Evolutionary conservation across 1,284 basidiomycete genomes (phyloP).

Genomic region (Meripilus lineatus): DNA sequence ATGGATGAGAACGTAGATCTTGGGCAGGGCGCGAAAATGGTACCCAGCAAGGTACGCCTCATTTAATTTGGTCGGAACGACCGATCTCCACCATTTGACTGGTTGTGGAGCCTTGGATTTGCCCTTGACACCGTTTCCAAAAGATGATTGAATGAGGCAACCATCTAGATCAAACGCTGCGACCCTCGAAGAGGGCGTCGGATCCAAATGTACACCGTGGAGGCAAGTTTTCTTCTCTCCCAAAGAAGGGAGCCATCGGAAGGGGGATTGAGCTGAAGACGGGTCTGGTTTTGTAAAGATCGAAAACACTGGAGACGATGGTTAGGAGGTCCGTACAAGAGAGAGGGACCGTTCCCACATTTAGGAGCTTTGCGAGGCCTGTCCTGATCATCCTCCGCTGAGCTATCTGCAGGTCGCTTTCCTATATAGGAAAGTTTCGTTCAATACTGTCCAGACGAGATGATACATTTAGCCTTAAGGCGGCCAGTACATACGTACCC

Average conservation of each 20-base stretch:
- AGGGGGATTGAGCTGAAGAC: constrained; percentile 19
- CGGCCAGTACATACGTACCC: too few species aligned
- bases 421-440: too few species aligned
- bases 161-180: constrained; percentile 88
- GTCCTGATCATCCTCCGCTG: too few species aligned
- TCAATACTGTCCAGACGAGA: too few species aligned
- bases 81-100: constrained; percentile 77
- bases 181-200: constrained; percentile 48
- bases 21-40: constrained; percentile 16
- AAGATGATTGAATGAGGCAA: constrained; percentile 69
- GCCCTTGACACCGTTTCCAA: constrained; percentile 41
- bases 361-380: too few species aligned
- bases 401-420: too few species aligned
- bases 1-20: constrained; percentile 1
- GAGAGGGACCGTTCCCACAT: too few species aligned
- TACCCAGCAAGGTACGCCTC: constrained; percentile 60
- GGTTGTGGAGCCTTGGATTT: constrained; percentile 30
- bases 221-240: constrained; percentile 57
- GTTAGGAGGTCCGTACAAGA: too few species aligned
- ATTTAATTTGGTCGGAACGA: constrained; percentile 63
- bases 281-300: constrained; percentile 20
- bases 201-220: constrained; percentile 53
- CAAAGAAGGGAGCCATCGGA: constrained; percentile 56
- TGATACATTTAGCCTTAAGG: too few species aligned
- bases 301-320: constrained; percentile 21